Conservation (phyloP, 1,139 yeast genomes). For the Magnusiomyces ingens region DNA sequence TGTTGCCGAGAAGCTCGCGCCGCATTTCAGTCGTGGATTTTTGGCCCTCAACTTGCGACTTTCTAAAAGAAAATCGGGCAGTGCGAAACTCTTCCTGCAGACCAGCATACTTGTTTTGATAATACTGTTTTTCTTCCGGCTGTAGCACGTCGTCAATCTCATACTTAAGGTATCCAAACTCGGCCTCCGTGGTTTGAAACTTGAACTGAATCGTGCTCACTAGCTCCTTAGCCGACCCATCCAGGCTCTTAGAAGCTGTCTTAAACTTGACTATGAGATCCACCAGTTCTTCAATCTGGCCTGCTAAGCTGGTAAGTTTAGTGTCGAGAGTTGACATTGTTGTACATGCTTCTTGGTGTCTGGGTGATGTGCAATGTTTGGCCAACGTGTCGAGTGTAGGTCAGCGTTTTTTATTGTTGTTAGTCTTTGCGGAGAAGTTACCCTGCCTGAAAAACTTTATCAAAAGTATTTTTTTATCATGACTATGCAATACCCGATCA, state of each 20-base stretch:
- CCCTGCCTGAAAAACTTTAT: not conserved
- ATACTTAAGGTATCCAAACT: not conserved
- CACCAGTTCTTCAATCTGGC: not conserved
- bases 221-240: not conserved
- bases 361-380: not conserved
- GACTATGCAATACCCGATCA: too few species aligned
- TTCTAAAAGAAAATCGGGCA: not conserved
- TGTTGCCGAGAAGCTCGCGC: not conserved
- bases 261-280: not conserved
- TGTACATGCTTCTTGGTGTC: not conserved
- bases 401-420: too few species aligned
- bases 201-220: not conserved
- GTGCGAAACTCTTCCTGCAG: not conserved
- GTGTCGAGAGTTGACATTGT: not conserved
- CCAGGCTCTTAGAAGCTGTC: too few species aligned
- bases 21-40: slow-evolving; percentile 1
- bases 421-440: not conserved
- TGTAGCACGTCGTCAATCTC: not conserved
- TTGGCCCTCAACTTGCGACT: not conserved
- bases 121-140: not conserved
- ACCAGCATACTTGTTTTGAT: too few species aligned
- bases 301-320: not conserved
- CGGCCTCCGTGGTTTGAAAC: not conserved
- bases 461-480: not conserved
- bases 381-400: not conserved